phyloP scores from a whole-genome alignment of 352 stramenopile species.

The Globisporangium canariense region DNA sequence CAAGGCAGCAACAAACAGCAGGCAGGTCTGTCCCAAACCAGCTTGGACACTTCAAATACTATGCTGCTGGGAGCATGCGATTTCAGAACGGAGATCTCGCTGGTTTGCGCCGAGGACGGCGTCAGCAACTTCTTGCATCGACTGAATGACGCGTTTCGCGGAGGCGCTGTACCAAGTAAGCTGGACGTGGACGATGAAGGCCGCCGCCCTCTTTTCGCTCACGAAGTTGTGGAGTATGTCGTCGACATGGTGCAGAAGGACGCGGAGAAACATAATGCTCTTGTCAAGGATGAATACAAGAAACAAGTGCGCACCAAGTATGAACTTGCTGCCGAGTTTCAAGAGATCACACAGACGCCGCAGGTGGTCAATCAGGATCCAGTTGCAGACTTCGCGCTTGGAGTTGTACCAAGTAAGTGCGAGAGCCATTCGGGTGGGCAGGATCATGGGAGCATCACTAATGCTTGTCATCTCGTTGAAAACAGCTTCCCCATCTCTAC shows the following conservation, averaged over 20 bases:
- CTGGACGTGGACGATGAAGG: constrained; percentile 28
- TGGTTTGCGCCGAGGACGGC: constrained; percentile 33
- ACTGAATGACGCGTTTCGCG: constrained; percentile 60
- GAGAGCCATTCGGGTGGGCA: too few relatives aligned
- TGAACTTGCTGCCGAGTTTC: constrained; percentile 48
- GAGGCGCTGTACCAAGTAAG: constrained; percentile 25
- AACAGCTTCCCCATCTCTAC: constrained; percentile 29
- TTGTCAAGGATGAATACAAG: constrained; percentile 42
- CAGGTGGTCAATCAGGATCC: constrained; percentile 26
- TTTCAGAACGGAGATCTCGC: constrained; percentile 33
- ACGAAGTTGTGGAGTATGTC: constrained; percentile 44
- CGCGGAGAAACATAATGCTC: constrained; percentile 36
- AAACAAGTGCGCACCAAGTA: constrained; percentile 61
- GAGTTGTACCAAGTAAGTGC: constrained; percentile 31
- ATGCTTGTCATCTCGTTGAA: not conserved
- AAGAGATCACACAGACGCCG: constrained; percentile 56
- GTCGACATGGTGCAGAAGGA: constrained; percentile 30
- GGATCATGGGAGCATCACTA: not conserved
- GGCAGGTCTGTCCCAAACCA: not conserved
- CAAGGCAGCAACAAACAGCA: not conserved
- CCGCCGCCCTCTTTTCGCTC: constrained; percentile 21
- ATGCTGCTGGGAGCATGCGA: constrained; percentile 56
- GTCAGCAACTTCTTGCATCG: constrained; percentile 64
- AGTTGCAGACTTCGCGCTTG: constrained; percentile 38
- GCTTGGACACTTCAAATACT: constrained; percentile 17